A percentile compares a stretch with the other conserved stretches of the same genome.
These are phyloP conservation scores for Cryptosporidium muris DNA, from an alignment of 169 alveolate genomes.

Conservation along the genomic window DNA sequence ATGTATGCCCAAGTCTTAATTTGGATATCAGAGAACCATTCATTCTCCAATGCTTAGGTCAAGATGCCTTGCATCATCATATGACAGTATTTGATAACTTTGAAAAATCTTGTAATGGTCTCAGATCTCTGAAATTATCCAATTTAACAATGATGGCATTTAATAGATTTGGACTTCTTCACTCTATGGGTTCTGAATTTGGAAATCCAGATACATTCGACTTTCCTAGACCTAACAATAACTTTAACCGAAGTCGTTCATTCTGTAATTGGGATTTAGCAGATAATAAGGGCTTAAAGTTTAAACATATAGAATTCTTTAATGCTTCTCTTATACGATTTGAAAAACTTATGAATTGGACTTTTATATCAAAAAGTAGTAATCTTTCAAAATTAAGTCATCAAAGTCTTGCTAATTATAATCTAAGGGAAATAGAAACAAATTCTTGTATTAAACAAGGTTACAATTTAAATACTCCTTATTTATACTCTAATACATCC, in stretches of 20 bases:
- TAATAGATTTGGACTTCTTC: conserved; percentile 79
- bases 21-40: conserved; percentile 19
- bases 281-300: conserved; percentile 77
- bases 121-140: conserved; percentile 72
- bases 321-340: conserved; percentile 27
- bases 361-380: background rate
- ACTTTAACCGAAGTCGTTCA: conserved; percentile 76
- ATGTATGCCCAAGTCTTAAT: conserved; percentile 69
- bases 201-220: conserved; percentile 86
- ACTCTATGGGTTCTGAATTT: conserved; percentile 84
- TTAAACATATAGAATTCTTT: conserved; percentile 72
- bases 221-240: conserved; percentile 81
- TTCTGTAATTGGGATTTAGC: conserved; percentile 84
- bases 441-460: too few species aligned
- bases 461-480: background rate
- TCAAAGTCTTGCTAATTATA: too few species aligned
- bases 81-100: conserved; percentile 78
- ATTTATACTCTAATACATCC: background rate
- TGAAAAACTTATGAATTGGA: conserved; percentile 46
- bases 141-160: conserved; percentile 72
- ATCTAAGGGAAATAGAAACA: too few species aligned
- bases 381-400: too few species aligned
- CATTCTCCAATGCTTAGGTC: conserved; percentile 47
- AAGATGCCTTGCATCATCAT: conserved; percentile 75
- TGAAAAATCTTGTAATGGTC: conserved; percentile 75